Conservation (phyloP, 2,329 filamentous ascomycete genomes). For the Alternaria infectoria region DNA sequence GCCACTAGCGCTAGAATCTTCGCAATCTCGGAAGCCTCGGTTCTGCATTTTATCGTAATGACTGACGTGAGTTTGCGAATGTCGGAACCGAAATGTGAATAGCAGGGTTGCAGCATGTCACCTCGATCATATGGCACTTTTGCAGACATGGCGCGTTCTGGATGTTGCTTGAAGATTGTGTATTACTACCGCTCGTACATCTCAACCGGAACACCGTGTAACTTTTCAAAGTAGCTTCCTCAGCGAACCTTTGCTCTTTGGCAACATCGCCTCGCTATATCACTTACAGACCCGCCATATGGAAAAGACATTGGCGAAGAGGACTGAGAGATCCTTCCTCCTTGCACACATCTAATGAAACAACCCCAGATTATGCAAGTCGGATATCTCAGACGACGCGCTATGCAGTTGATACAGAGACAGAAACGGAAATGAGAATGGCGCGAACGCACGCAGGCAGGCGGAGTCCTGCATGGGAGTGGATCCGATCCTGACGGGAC, state of each 20-base stretch:
- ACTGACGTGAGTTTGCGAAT: neutral
- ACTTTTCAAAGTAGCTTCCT: conserved; percentile 49
- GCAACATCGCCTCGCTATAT: conserved; percentile 45
- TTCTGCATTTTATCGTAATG: neutral
- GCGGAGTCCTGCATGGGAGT: conserved; percentile 36
- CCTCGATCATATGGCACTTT: neutral
- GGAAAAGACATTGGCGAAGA: conserved; percentile 19
- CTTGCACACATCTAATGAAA: conserved; percentile 42
- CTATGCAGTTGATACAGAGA: conserved; percentile 42
- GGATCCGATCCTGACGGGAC: conserved; percentile 30
- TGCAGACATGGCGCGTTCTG: neutral
- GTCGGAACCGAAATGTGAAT: neutral
- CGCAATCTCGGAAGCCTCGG: conserved; percentile 13
- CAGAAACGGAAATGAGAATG: conserved; percentile 23
- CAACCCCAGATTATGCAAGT: conserved; percentile 48
- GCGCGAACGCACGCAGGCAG: conserved; percentile 24
- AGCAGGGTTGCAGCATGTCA: neutral
- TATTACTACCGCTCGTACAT: conserved; percentile 14
- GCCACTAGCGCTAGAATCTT: conserved; percentile 13
- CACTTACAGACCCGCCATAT: conserved; percentile 13
- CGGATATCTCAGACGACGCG: conserved; percentile 49
- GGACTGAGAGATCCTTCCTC: conserved; percentile 50
- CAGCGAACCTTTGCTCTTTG: conserved; percentile 29
- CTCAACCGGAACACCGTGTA: conserved; percentile 29
- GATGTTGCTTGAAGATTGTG: neutral